Evolutionary conservation across 2,329 filamentous ascomycete species (phyloP).

Genomic region (Rhynchosporium graminicola): DNA sequence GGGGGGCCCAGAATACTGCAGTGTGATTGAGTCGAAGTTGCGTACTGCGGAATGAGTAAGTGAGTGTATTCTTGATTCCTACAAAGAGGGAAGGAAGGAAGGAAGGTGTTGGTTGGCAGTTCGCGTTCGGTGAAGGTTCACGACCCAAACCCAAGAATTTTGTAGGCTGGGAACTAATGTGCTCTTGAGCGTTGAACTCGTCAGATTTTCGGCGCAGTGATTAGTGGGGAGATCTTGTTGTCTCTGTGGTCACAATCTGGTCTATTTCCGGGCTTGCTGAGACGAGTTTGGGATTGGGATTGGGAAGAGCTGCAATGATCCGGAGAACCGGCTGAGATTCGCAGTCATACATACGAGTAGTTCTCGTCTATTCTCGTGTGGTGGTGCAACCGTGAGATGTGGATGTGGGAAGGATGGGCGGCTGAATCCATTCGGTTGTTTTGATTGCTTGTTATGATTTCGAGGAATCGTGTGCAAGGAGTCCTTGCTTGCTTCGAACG

Average conservation of each 20-base stretch:
- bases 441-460: neutral
- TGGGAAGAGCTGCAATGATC: neutral
- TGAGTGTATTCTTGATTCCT: no score
- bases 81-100: neutral
- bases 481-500: neutral
- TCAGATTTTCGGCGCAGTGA: neutral
- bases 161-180: neutral
- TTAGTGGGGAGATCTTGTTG: neutral
- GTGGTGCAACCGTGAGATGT: neutral
- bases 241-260: neutral
- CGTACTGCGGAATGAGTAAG: neutral
- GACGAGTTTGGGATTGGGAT: constrained; percentile 1
- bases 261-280: neutral
- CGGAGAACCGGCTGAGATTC: neutral
- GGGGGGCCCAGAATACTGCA: neutral
- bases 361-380: neutral
- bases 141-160: neutral
- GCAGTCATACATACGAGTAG: no score
- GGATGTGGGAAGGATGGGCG: neutral
- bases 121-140: neutral
- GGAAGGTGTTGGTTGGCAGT: neutral
- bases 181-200: neutral
- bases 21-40: neutral
- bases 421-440: neutral
- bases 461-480: neutral